Conservation (phyloP, 768 basidiomycete species). For the Calocera viscosa region DNA sequence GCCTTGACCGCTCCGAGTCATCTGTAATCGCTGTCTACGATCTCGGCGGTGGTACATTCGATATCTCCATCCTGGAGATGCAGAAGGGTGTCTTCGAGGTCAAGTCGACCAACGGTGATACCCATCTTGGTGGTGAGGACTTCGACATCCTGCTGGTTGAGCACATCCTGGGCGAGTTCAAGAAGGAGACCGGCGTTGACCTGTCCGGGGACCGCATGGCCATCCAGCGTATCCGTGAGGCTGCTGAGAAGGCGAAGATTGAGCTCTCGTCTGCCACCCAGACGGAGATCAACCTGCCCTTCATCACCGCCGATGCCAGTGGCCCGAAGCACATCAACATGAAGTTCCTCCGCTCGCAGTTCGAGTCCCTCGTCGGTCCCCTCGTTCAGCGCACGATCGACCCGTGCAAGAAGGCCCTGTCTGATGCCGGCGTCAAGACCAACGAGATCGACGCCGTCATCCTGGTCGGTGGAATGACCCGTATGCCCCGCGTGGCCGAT, state of each 20-base stretch:
- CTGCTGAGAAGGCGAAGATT: slow-evolving; percentile 98
- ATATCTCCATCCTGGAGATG: slow-evolving; percentile 99
- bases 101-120: slow-evolving; percentile 99
- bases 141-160: slow-evolving; percentile 87
- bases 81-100: slow-evolving; percentile 99
- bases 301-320: slow-evolving; percentile 90
- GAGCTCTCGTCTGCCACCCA: slow-evolving; percentile 89
- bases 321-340: slow-evolving; percentile 97
- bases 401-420: slow-evolving; percentile 95
- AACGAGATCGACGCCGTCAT: slow-evolving; percentile 93
- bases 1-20: slow-evolving; percentile 70
- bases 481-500: slow-evolving; percentile 91
- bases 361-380: slow-evolving; percentile 71
- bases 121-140: slow-evolving; percentile 94
- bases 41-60: slow-evolving; percentile 95
- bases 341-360: slow-evolving; percentile 76
- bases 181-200: slow-evolving; percentile 78
- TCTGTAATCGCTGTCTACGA: slow-evolving; percentile 94
- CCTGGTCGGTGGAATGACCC: slow-evolving; percentile 95
- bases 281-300: slow-evolving; percentile 95
- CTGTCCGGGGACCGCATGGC: slow-evolving; percentile 85
- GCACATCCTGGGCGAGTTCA: slow-evolving; percentile 79
- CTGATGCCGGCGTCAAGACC: slow-evolving; percentile 84
- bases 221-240: slow-evolving; percentile 96
- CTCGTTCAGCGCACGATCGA: slow-evolving; percentile 84